Conservation (phyloP, 2,329 filamentous ascomycete genomes). For the Didymella glomerata region DNA sequence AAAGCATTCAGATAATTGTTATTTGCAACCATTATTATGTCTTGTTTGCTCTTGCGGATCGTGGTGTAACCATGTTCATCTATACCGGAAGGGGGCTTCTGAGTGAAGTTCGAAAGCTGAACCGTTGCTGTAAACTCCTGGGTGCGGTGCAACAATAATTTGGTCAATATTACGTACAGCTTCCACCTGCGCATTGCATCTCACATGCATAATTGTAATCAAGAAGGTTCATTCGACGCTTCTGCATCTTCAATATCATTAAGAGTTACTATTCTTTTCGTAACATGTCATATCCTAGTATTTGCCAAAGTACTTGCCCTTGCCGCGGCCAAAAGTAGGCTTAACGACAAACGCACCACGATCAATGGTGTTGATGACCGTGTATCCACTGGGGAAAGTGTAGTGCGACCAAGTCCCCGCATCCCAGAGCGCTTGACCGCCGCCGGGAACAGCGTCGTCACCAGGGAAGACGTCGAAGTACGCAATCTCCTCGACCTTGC, state of each 20-base stretch:
- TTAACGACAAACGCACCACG: conserved; percentile 50
- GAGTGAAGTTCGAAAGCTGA: too few relatives aligned
- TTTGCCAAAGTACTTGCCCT: conserved; percentile 39
- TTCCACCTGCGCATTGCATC: background rate
- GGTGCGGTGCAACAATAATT: too few relatives aligned
- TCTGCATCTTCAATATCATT: conserved; percentile 9
- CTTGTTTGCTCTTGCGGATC: too few relatives aligned
- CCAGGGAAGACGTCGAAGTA: conserved; percentile 56
- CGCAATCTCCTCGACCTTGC: conserved; percentile 52
- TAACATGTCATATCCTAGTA: conserved; percentile 6
- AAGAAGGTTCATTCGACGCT: background rate
- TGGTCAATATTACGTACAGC: too few relatives aligned
- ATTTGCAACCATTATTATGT: too few relatives aligned
- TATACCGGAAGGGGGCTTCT: too few relatives aligned
- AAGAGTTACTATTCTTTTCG: conserved; percentile 7
- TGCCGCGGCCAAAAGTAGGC: conserved; percentile 36
- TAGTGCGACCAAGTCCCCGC: conserved; percentile 55
- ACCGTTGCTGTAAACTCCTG: too few relatives aligned
- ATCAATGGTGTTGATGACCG: conserved; percentile 62
- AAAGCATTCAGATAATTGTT: background rate
- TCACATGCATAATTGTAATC: background rate
- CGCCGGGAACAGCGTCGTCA: conserved; percentile 48
- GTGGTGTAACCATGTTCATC: too few relatives aligned
- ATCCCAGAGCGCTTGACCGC: conserved; percentile 52
- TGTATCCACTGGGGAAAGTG: conserved; percentile 52